These are phyloP conservation scores for Colletotrichum endophyticum DNA, from an alignment of 2,329 filamentous ascomycete species.

Conservation along the genomic window DNA sequence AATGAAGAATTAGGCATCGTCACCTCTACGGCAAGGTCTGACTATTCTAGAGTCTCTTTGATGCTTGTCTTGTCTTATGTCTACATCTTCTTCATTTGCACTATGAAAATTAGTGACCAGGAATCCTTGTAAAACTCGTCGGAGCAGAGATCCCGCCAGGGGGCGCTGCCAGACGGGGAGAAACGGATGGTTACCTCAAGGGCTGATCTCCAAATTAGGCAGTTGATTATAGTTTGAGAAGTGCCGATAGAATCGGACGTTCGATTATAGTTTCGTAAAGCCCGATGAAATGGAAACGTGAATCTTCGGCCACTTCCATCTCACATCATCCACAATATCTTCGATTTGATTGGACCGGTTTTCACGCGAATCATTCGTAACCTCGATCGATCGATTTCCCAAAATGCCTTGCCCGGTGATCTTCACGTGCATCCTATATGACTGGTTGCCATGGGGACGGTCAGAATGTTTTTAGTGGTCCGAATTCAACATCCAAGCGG, in stretches of 20 bases:
- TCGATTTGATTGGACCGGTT: not conserved
- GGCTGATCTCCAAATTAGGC: not conserved
- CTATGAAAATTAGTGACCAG: not conserved
- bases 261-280: not conserved
- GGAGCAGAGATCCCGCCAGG: not conserved
- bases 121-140: not conserved
- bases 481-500: fast-evolving
- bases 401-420: not conserved
- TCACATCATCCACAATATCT: not conserved
- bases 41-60: not conserved
- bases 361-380: not conserved
- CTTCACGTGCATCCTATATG: not conserved
- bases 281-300: not conserved
- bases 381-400: not conserved
- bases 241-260: not conserved
- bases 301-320: not conserved
- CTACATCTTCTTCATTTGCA: not conserved
- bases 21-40: not conserved
- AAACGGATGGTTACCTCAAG: not conserved
- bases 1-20: not conserved
- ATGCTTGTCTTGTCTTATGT: not conserved
- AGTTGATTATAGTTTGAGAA: not conserved
- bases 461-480: fast-evolving
- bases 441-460: fast-evolving
- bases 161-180: too few relatives aligned